Conservation (phyloP, 192 early-diverging fungal species). For the Gonapodya sp. region DNA sequence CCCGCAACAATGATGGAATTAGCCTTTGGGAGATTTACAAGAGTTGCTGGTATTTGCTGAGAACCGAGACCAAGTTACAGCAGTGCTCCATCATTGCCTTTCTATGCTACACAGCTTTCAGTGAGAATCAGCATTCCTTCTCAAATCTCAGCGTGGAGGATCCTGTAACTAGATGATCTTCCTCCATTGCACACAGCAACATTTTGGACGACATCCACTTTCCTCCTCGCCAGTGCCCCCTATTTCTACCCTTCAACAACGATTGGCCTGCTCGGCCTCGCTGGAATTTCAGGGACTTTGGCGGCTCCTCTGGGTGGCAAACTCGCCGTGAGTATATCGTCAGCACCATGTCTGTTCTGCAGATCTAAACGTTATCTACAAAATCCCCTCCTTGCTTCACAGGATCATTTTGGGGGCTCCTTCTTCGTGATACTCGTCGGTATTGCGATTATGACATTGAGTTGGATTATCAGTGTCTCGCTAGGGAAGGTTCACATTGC, state of each 20-base stretch:
- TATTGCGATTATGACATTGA: neutral
- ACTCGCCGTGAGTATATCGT: neutral
- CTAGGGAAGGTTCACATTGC: neutral
- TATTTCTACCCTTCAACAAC: neutral
- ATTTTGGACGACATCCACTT: neutral
- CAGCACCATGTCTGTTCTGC: neutral
- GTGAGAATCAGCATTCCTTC: neutral
- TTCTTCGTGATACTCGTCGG: neutral
- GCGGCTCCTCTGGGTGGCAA: neutral
- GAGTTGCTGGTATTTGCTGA: neutral
- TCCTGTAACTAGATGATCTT: too few relatives aligned
- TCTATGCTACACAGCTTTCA: neutral
- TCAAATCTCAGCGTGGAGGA: too few relatives aligned
- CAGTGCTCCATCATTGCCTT: neutral
- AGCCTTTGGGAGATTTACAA: neutral
- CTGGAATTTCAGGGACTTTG: neutral
- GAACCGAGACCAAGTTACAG: neutral
- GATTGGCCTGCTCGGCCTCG: constrained; percentile 5
- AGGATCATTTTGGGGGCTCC: constrained; percentile 1
- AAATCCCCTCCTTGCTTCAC: neutral
- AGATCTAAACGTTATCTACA: neutral
- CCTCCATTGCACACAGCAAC: neutral
- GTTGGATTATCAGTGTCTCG: neutral
- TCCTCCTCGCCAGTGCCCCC: neutral
- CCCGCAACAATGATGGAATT: neutral